Conservation (phyloP, 352 stramenopile species). For the Pythium dissotocum region DNA sequence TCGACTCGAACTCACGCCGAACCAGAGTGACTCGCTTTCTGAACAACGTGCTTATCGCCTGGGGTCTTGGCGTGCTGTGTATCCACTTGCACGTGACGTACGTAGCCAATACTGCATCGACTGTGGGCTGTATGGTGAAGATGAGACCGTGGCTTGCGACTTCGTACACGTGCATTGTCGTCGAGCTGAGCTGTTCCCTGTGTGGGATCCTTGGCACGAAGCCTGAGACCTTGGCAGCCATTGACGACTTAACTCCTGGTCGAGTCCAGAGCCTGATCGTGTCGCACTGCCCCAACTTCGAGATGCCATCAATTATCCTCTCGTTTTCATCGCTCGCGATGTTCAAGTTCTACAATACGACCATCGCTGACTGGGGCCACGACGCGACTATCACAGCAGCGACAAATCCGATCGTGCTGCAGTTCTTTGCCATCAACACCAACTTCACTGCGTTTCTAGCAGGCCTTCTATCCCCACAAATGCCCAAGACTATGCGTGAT, state of each 20-base stretch:
- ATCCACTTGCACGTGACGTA: neutral
- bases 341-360: no score
- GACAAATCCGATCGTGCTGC: no score
- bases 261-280: neutral
- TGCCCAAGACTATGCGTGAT: no score
- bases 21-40: neutral
- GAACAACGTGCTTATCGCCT: neutral
- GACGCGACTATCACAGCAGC: no score
- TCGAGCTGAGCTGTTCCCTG: neutral
- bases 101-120: neutral
- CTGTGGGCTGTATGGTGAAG: neutral
- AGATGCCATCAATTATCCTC: no score
- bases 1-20: neutral
- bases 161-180: neutral
- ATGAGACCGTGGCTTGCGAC: neutral
- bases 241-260: neutral
- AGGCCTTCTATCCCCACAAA: no score
- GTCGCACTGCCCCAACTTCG: no score
- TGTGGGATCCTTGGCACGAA: neutral
- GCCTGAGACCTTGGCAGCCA: neutral
- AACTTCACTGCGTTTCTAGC: no score
- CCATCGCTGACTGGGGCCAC: no score
- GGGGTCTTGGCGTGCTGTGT: neutral
- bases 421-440: no score
- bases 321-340: no score